Evolutionary conservation across 2,329 filamentous ascomycete genomes (phyloP), one percentile per base, ranked within the genome.

Genomic region (Fusarium sp.): DNA sequence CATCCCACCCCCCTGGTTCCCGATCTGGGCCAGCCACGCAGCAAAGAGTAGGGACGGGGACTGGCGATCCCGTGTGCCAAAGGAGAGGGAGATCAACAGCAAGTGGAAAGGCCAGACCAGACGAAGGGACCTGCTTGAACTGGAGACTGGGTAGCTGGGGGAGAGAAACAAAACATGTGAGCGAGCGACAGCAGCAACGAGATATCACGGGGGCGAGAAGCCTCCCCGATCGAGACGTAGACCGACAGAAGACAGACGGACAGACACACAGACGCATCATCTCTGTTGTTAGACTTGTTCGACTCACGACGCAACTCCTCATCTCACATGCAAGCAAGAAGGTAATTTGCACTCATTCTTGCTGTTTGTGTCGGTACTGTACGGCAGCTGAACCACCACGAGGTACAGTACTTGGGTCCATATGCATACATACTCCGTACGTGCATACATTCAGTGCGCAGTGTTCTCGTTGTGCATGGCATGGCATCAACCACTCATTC

Each of bases 21-120:
- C 73, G 73, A 74, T 74, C 71, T 74, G 62, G 65, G 53, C 60
- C 73, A 74, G 73, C 73, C 73, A 74, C 71, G 56, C 62, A 69
- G 61, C 46, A 57, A 49, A 65, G 61, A 62, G 70, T 68, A 74
- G 69, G 69, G 71, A 67, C 67, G 72, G 71, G 68, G 68, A 71
- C 58, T 71, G 68, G 65, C 68, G 68, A 71, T 71, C 68, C 68
- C 68, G 68, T 67, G 62, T 69, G 65, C 68, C 65, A 71, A 70
- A 71, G 54, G 53, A 62, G 69, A 73, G 61, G 62, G 64, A 62
- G 60, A 71, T 71, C 68, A 71, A 58, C 58, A 46, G 38, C 33
- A 25, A 50, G 56, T 58, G 50, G 31, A 44, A 40, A 31, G 44
- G 50, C 36, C 36, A 55, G 27, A 40, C 42, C 50, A 50, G 29